Percentiles rank a stretch among this genome's conserved stretches.
Evolutionary conservation across 2,329 filamentous ascomycete genomes (phyloP).

Genomic region (Hansfordia pulvinata): DNA sequence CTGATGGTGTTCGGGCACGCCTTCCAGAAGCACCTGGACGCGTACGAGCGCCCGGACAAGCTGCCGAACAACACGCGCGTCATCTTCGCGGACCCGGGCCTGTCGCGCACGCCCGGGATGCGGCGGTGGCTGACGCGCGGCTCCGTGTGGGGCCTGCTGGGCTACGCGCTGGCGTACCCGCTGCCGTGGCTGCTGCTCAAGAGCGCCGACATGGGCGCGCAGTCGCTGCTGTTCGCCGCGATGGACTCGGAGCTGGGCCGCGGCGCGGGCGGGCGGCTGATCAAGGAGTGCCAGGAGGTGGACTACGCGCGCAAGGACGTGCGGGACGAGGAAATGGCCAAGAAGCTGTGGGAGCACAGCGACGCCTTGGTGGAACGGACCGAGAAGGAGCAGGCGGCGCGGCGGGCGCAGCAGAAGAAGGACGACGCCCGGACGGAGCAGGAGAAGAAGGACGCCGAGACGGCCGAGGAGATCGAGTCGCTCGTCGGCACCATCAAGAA

Average conservation of each 20-base stretch:
- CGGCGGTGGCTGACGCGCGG: slow-evolving; percentile 78
- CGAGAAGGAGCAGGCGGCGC: slow-evolving; percentile 61
- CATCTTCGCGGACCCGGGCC: slow-evolving; percentile 76
- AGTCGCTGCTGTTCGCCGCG: slow-evolving; percentile 72
- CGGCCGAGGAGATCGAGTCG: slow-evolving; percentile 14
- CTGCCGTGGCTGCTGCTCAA: slow-evolving; percentile 84
- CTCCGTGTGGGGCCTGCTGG: slow-evolving; percentile 61
- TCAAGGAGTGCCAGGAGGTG: slow-evolving; percentile 82
- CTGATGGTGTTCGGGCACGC: slow-evolving; percentile 80
- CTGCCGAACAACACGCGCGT: slow-evolving; percentile 73
- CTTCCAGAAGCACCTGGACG: slow-evolving; percentile 82
- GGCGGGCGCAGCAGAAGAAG: slow-evolving; percentile 25
- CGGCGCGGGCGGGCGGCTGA: slow-evolving; percentile 51
- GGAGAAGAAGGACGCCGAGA: slow-evolving; percentile 16
- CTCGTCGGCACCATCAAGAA: slow-evolving; percentile 17
- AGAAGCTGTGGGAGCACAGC: slow-evolving; percentile 81
- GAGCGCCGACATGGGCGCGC: slow-evolving; percentile 68
- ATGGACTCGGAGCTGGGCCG: slow-evolving; percentile 66
- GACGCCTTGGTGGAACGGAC: slow-evolving; percentile 70
- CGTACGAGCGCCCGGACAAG: slow-evolving; percentile 73
- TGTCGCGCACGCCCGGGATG: slow-evolving; percentile 74
- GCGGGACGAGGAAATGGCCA: slow-evolving; percentile 63
- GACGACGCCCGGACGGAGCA: slow-evolving; percentile 18
- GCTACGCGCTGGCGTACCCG: slow-evolving; percentile 69
- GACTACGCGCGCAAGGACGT: slow-evolving; percentile 61